Conservation (phyloP, 139 green algal genomes). For the Chlorella sp. region DNA sequence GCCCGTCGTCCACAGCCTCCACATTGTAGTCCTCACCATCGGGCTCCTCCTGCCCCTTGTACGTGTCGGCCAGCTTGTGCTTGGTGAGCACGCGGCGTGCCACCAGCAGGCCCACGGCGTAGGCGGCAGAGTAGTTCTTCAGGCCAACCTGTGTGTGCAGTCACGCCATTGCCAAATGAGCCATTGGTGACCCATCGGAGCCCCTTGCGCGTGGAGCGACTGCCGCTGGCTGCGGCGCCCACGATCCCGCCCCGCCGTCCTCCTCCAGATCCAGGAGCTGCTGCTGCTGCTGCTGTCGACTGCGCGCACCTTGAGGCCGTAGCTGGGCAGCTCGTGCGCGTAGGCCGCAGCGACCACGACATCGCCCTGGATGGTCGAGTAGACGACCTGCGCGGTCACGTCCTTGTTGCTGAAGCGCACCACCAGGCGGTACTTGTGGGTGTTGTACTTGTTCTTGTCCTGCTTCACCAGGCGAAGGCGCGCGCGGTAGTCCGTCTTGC, state of each 20-base stretch:
- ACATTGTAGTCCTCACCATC: slow-evolving; percentile 96
- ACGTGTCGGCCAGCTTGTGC: slow-evolving; percentile 85
- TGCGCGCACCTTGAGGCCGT: slow-evolving; percentile 68
- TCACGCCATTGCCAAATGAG: too few relatives aligned
- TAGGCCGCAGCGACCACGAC: slow-evolving; percentile 85
- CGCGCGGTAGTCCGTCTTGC: slow-evolving; percentile 97
- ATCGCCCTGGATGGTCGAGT: slow-evolving; percentile 93
- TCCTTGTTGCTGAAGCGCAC: slow-evolving; percentile 88
- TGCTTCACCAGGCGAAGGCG: slow-evolving; percentile 85
- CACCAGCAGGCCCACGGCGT: slow-evolving; percentile 90
- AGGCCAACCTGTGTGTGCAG: slow-evolving; percentile 74
- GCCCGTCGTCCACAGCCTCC: slow-evolving; percentile 80
- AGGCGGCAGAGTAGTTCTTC: slow-evolving; percentile 96
- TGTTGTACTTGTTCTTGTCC: slow-evolving; percentile 99
- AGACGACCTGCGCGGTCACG: slow-evolving; percentile 87
- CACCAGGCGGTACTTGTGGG: slow-evolving; percentile 83
- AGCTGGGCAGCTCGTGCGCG: slow-evolving; percentile 88
- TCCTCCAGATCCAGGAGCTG: not conserved
- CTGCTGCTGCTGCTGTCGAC: not conserved
- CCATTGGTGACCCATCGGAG: not conserved
- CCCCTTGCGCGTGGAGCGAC: not conserved
- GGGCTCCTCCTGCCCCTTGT: slow-evolving; percentile 71
- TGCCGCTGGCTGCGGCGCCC: not conserved
- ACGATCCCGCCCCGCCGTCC: too few relatives aligned
- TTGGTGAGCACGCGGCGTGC: slow-evolving; percentile 91